Evolutionary conservation across 1,284 basidiomycete genomes (phyloP), one percentile per base, ranked within the genome.

Genomic region (Ceratobasidium sp.): DNA sequence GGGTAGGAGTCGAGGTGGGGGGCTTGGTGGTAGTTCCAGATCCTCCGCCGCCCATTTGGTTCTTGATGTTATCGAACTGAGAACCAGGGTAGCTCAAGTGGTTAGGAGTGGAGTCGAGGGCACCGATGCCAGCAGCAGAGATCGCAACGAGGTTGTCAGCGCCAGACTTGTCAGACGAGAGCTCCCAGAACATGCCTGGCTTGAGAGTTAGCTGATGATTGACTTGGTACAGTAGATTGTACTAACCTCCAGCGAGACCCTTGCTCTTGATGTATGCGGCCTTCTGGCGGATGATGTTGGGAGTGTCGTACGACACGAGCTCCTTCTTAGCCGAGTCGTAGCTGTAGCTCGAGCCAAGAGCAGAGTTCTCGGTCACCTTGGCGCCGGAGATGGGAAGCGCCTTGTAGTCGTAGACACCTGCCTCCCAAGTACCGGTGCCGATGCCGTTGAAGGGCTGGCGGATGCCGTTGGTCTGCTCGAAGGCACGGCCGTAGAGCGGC

Each of bases 401-500:
- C 78, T 91, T 93, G 88, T 96, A 96, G 62, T 93, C 91, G 84
- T 92, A 93, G 70, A 92, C 64, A 73, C 91, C 92, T 50, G 90
- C 88, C 83, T 93, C 89, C 80, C 89, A 90, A 0, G 91, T 91
- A 12, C 93, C 93, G 46, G 93, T 90, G 2, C 95, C 95, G 77
- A 94, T 89, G 46, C 94, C 94, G 65, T 84, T 89, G 87, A 92
- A 98, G 0, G 94, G 84, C 65, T 89, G 83, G 9, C 94, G 94
- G 50, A 95, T 88, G 0, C 96, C 96, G 59, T 84, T 84, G 0
- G 95, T 97, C 66, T 91, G 86, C 83, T 93, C 91, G 84, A 97
- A 98, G 0, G 93, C 92, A 78, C 94, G 91, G 0, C 96, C 96
- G 82, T 96, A 96, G 1, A 95, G 85, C 1, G 95, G 95, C 82